Conservation (phyloP, 345 rosid species). For the Draba incana region DNA sequence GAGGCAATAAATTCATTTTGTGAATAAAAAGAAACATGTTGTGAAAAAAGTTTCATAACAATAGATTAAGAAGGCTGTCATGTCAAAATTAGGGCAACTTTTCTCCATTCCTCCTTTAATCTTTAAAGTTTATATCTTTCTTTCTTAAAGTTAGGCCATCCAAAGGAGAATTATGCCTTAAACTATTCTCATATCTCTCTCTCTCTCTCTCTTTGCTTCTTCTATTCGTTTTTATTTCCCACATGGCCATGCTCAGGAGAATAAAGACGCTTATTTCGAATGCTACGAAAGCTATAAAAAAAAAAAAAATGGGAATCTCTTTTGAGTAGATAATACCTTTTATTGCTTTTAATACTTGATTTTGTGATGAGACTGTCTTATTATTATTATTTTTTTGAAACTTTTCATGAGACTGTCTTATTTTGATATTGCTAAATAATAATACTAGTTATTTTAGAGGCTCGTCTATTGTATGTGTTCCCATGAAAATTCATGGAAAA, state of each 20-base stretch:
- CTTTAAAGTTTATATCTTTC: conserved; percentile 38
- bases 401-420: conserved; percentile 10
- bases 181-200: conserved; percentile 31
- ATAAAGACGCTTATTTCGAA: conserved; percentile 42
- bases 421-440: background rate
- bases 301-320: conserved; percentile 23
- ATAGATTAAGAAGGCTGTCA: conserved; percentile 43
- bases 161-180: conserved; percentile 40
- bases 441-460: conserved; percentile 6
- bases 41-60: conserved; percentile 34
- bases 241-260: conserved; percentile 41
- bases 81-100: conserved; percentile 48
- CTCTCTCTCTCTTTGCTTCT: conserved; percentile 30
- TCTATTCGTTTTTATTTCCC: conserved; percentile 32
- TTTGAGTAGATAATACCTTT: conserved; percentile 37
- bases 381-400: background rate
- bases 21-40: conserved; percentile 38
- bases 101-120: conserved; percentile 41
- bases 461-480: conserved; percentile 28
- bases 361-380: conserved; percentile 21
- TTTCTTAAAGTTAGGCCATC: conserved; percentile 42
- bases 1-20: background rate
- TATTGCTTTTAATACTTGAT: conserved; percentile 26
- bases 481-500: conserved; percentile 31
- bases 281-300: conserved; percentile 24